Percentiles rank a stretch among this genome's conserved stretches.
Conservation (phyloP, 768 basidiomycete species). For the Solioccasus polychromus region DNA sequence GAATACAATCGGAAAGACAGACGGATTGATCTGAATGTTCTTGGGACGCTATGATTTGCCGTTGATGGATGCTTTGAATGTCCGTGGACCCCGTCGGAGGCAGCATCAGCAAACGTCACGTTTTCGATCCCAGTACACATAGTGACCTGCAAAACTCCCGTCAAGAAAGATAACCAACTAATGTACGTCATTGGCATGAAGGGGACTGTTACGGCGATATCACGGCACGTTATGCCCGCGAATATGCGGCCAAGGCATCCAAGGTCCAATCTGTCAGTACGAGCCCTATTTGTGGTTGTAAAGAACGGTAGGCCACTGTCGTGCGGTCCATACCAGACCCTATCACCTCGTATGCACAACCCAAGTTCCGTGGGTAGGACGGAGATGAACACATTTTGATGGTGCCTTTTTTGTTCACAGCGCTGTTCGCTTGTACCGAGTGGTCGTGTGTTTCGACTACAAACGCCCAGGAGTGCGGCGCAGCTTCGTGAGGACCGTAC, state of each 20-base stretch:
- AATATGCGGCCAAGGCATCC: constrained; percentile 76
- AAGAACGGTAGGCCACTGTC: constrained; percentile 84
- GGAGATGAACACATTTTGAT: constrained; percentile 18
- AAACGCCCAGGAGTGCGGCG: constrained; percentile 50
- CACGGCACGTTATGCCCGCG: constrained; percentile 82
- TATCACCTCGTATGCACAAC: constrained; percentile 69
- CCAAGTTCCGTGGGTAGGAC: constrained; percentile 15
- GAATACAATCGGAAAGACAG: constrained; percentile 79
- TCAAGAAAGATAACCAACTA: constrained; percentile 72
- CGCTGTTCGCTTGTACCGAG: too few species aligned
- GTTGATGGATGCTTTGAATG: constrained; percentile 87
- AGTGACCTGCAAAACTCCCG: constrained; percentile 10
- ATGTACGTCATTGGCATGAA: constrained; percentile 92
- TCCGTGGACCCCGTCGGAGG: constrained; percentile 86
- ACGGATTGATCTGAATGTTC: constrained; percentile 43
- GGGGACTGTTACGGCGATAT: constrained; percentile 90
- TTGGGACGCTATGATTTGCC: constrained; percentile 97
- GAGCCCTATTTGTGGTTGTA: constrained; percentile 49
- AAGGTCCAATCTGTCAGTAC: constrained; percentile 67
- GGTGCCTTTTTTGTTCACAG: constrained; percentile 7
- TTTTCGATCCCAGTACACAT: constrained; percentile 69
- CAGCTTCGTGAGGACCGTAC: constrained; percentile 47
- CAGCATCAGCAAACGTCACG: constrained; percentile 74
- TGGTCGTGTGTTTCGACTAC: constrained; percentile 57
- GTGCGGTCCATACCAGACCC: constrained; percentile 62